Conservation (phyloP, 805 yeast genomes). For the Barnettozyma vustinii region DNA sequence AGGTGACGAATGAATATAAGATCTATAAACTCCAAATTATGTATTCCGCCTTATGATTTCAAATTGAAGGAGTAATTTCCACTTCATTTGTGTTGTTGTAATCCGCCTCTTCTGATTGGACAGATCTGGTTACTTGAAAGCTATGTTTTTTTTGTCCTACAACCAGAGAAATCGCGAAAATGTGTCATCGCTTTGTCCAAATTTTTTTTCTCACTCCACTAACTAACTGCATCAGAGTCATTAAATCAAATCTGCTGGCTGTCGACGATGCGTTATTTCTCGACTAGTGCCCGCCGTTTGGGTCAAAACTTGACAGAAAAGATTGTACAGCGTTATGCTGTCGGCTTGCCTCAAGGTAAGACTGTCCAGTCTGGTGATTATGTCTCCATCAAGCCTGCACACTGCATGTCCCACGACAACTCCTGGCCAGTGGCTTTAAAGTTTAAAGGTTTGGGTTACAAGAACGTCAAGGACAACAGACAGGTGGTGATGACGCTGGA, state of each 20-base stretch:
- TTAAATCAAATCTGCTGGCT: not conserved
- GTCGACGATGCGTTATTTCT: slow-evolving; percentile 16
- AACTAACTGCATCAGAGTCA: not conserved
- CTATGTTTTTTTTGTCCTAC: too few relatives aligned
- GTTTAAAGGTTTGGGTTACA: slow-evolving; percentile 92
- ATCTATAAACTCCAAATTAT: too few relatives aligned
- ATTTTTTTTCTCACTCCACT: not conserved
- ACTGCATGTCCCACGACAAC: slow-evolving; percentile 99
- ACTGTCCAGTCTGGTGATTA: slow-evolving; percentile 85
- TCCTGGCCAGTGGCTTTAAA: slow-evolving; percentile 99
- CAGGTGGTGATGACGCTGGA: slow-evolving; percentile 96
- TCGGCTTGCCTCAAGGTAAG: slow-evolving; percentile 73
- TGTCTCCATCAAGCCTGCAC: slow-evolving; percentile 90
- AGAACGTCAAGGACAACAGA: slow-evolving; percentile 70
- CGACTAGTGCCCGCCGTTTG: slow-evolving; percentile 14
- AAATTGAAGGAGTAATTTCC: not conserved
- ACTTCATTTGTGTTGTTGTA: not conserved
- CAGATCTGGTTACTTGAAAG: not conserved
- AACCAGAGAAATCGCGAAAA: not conserved
- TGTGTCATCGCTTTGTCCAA: slow-evolving; percentile 5
- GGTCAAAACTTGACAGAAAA: slow-evolving; percentile 90
- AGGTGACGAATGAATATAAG: too few relatives aligned
- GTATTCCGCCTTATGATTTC: too few relatives aligned
- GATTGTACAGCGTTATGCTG: slow-evolving; percentile 90
- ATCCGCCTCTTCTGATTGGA: slow-evolving; percentile 2